Conservation (phyloP, 2,329 filamentous ascomycete species). For the Cladosporium sp. region DNA sequence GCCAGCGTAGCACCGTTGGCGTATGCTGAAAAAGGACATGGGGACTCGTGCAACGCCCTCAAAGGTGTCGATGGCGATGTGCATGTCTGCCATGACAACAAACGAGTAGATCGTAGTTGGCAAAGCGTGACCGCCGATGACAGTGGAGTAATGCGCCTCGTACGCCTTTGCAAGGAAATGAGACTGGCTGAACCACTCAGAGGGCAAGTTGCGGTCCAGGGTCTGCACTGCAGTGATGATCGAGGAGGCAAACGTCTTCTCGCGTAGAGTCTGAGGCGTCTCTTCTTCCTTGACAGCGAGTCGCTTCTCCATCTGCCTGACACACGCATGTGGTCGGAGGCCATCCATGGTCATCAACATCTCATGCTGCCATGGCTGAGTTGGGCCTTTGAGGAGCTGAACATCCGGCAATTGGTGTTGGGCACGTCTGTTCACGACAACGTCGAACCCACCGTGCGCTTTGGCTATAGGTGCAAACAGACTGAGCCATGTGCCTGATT, state of each 20-base stretch:
- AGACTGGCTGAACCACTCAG: slow-evolving; percentile 39
- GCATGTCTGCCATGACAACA: slow-evolving; percentile 34
- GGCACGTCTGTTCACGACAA: slow-evolving; percentile 38
- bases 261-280: slow-evolving; percentile 23
- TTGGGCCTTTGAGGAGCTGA: slow-evolving; percentile 31
- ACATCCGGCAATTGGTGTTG: slow-evolving; percentile 45
- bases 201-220: slow-evolving; percentile 33
- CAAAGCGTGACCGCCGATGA: slow-evolving; percentile 20
- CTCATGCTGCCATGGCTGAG: slow-evolving; percentile 29
- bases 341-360: slow-evolving; percentile 34
- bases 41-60: slow-evolving; percentile 34
- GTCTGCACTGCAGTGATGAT: slow-evolving; percentile 29
- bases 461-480: slow-evolving; percentile 34
- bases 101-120: slow-evolving; percentile 42
- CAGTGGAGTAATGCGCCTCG: slow-evolving; percentile 27
- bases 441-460: slow-evolving; percentile 35
- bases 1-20: slow-evolving; percentile 40
- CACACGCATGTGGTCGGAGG: slow-evolving; percentile 12
- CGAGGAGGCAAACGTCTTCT: slow-evolving; percentile 35
- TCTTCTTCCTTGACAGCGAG: slow-evolving; percentile 9
- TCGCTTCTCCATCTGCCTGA: slow-evolving; percentile 15
- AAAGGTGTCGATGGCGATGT: slow-evolving; percentile 24
- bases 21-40: slow-evolving; percentile 42
- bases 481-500: slow-evolving; percentile 36
- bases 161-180: slow-evolving; percentile 41